Percentiles rank a stretch among this genome's conserved stretches.
These are phyloP conservation scores for Pholiota adiposa DNA, from an alignment of 1,284 basidiomycete species.

Conservation along the genomic window DNA sequence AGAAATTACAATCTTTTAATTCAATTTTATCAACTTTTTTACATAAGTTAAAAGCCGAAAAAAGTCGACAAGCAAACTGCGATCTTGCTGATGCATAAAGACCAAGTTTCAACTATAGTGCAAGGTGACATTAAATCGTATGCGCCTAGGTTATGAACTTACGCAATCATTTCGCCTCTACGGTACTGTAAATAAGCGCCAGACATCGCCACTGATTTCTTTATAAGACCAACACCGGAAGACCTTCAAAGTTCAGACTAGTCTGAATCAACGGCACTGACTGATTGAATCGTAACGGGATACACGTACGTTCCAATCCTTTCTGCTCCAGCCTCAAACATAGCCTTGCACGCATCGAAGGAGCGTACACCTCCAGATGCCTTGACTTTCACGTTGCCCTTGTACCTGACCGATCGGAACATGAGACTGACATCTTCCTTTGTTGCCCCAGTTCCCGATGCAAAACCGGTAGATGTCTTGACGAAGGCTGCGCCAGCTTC, in stretches of 20 bases:
- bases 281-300: background rate
- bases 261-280: background rate
- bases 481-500: constrained; percentile 53
- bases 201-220: constrained; percentile 20
- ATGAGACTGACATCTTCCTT: constrained; percentile 46
- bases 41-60: no score
- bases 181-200: constrained; percentile 18
- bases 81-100: no score
- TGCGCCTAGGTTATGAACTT: no score
- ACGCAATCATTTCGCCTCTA: no score
- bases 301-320: constrained; percentile 51
- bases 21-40: no score
- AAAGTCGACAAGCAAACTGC: no score
- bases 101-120: no score
- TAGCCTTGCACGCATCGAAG: constrained; percentile 47
- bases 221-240: constrained; percentile 36
- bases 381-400: constrained; percentile 48
- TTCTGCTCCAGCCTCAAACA: constrained; percentile 52
- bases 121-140: no score
- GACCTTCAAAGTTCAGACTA: constrained; percentile 25
- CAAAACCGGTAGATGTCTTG: constrained; percentile 54
- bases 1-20: no score
- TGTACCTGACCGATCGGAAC: constrained; percentile 43
- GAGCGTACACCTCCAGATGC: constrained; percentile 52
- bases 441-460: constrained; percentile 43